Evolutionary conservation across 2,329 filamentous ascomycete genomes (phyloP), one percentile per base, ranked within the genome.

Genomic region (Thielaviopsis populi): DNA sequence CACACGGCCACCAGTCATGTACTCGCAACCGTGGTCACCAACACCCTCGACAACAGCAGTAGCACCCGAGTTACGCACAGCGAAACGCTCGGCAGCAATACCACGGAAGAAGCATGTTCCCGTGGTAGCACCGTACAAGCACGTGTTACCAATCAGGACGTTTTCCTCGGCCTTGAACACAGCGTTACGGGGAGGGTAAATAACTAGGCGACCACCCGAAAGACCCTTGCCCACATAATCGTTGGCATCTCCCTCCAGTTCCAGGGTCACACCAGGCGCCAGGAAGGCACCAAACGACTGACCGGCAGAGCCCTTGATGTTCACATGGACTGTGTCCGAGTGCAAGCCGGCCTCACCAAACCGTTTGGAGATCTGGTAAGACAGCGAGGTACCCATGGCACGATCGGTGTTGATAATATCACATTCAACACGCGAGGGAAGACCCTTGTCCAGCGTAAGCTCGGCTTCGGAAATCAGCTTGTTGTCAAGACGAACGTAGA

Each of bases 131-230:
- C 92, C 92, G 73, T 97, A 97, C 71, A 97, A 79, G 76, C 92
- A 97, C 68, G 91, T 88, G 73, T 97, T 97, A 67, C 92, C 92
- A 64, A 96, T 85, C 62, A 97, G 81, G 59, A 96, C 83, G 74
- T 96, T 97, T 78, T 96, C 91, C 75, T 97, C 92, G 0, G 92
- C 90, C 78, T 95, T 95, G 82, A 91, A 97, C 2, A 92, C 87
- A 63, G 92, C 89, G 56, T 87, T 85, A 58, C 91, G 88, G 59
- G 91, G 91, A 67, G 92, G 92, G 74, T 96, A 97, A 71, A 97
- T 82, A 71, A 96, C 95, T 68, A 97, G 77, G 64, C 91, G 88
- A 73, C 92, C 92, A 73, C 92, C 92, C 63, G 91, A 96, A 40
- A 97, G 78, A 72, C 91, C 91, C 80, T 97, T 97, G 69, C 92